A percentile compares a stretch with the other conserved stretches of the same genome.
These are phyloP conservation scores for Penicillium sp. DNA, from an alignment of 2,329 filamentous ascomycete genomes.

Conservation along the genomic window DNA sequence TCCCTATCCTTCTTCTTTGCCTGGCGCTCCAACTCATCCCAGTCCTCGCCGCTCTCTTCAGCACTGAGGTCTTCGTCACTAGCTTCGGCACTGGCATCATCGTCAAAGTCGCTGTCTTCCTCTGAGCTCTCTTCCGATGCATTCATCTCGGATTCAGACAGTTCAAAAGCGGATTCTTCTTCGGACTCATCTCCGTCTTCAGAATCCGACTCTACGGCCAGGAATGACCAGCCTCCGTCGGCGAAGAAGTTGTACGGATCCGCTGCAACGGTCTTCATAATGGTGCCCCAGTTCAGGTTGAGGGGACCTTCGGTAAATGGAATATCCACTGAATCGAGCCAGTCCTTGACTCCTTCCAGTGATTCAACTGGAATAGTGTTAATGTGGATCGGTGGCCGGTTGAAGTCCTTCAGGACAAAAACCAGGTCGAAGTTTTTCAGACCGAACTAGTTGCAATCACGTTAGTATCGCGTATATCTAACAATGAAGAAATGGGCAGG, in stretches of 20 bases:
- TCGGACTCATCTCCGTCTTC: slow-evolving; percentile 74
- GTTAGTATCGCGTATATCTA: background rate
- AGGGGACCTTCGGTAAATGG: slow-evolving; percentile 90
- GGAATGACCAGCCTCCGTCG: slow-evolving; percentile 92
- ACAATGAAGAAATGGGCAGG: background rate
- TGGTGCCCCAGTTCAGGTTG: slow-evolving; percentile 97
- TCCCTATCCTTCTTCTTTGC: slow-evolving; percentile 63
- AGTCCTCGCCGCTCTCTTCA: slow-evolving; percentile 80
- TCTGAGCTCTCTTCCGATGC: slow-evolving; percentile 72
- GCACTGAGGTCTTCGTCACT: slow-evolving; percentile 55
- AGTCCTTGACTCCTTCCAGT: slow-evolving; percentile 93
- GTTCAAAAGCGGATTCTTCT: slow-evolving; percentile 88
- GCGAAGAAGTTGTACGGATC: slow-evolving; percentile 94
- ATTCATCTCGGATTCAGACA: slow-evolving; percentile 75
- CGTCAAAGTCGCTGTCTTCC: slow-evolving; percentile 89
- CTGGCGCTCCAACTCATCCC: slow-evolving; percentile 92
- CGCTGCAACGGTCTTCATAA: slow-evolving; percentile 97
- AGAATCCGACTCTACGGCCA: slow-evolving; percentile 81
- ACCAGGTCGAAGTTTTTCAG: slow-evolving; percentile 99
- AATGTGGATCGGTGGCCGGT: slow-evolving; percentile 83
- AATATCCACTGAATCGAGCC: slow-evolving; percentile 93
- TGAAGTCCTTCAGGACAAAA: slow-evolving; percentile 96
- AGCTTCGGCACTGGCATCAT: slow-evolving; percentile 76
- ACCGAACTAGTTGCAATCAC: slow-evolving; percentile 62
- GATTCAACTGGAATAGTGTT: slow-evolving; percentile 98